Conservation (phyloP, 2,329 filamentous ascomycete species). For the Botrytis fabae region DNA sequence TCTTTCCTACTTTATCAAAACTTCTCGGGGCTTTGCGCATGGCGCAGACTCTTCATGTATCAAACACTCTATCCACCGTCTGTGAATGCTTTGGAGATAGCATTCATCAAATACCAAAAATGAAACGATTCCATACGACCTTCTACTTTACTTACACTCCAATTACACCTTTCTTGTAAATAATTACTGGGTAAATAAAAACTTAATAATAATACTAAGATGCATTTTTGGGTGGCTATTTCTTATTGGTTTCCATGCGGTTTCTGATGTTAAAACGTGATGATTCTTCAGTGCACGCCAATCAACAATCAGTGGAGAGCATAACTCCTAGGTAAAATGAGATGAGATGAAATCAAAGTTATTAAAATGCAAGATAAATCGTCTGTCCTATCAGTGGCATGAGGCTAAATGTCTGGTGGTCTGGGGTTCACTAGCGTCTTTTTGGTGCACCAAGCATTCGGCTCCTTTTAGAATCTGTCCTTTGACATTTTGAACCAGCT, state of each 20-base stretch:
- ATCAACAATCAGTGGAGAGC: no score
- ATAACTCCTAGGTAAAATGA: neutral
- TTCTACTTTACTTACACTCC: slow-evolving; percentile 11
- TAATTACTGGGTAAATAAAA: slow-evolving; percentile 25
- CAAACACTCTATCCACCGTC: slow-evolving; percentile 31
- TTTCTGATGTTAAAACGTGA: neutral
- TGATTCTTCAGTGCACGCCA: neutral
- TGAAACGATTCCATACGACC: slow-evolving; percentile 26
- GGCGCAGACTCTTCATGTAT: slow-evolving; percentile 33
- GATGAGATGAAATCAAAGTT: slow-evolving; percentile 5
- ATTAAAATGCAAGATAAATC: neutral
- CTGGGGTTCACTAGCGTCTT: slow-evolving; percentile 22
- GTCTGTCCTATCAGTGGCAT: slow-evolving; percentile 10
- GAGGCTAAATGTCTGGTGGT: slow-evolving; percentile 1
- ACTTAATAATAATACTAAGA: slow-evolving; percentile 23
- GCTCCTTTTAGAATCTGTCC: slow-evolving; percentile 24
- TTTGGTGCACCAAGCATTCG: slow-evolving; percentile 16
- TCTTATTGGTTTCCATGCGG: neutral
- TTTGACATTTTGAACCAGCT: slow-evolving; percentile 23
- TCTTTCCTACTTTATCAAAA: slow-evolving; percentile 21
- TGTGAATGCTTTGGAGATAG: slow-evolving; percentile 24
- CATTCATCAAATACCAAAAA: slow-evolving; percentile 25
- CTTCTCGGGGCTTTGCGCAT: slow-evolving; percentile 29
- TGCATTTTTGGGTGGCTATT: slow-evolving; percentile 1
- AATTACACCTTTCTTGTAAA: slow-evolving; percentile 23